A percentile compares a stretch with the other conserved stretches of the same genome.
phyloP scores from a whole-genome alignment of 148 eudicot species.

The Persicaria tinctoria region DNA sequence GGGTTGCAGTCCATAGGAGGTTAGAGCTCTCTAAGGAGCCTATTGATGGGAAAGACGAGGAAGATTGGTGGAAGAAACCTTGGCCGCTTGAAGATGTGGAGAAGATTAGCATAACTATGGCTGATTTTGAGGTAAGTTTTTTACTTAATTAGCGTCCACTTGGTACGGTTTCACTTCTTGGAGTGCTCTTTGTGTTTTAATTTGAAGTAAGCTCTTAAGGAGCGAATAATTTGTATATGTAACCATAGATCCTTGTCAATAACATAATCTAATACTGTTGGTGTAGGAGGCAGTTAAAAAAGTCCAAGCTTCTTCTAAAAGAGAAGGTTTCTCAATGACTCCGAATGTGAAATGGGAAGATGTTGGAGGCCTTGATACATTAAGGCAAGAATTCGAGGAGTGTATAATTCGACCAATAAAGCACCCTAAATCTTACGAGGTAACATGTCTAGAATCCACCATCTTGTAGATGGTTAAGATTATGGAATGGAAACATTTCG shows the following conservation, averaged over 20 bases:
- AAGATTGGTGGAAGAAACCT: constrained; percentile 67
- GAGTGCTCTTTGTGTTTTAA: not conserved
- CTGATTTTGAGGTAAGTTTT: constrained; percentile 77
- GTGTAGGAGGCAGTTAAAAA: constrained; percentile 56
- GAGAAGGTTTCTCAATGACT: constrained; percentile 78
- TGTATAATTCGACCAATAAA: constrained; percentile 54
- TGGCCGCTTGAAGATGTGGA: constrained; percentile 61
- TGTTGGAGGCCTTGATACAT: constrained; percentile 35
- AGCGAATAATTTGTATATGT: not conserved
- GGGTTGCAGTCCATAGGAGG: constrained; percentile 53
- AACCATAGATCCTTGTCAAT: not conserved
- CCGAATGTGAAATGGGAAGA: constrained; percentile 83
- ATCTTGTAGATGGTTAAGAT: not conserved
- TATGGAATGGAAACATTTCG: not conserved
- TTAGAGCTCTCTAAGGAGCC: constrained; percentile 28
- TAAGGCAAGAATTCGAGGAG: constrained; percentile 40
- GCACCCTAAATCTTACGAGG: constrained; percentile 57
- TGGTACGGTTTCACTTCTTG: too few relatives aligned
- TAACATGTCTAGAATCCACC: constrained; percentile 10
- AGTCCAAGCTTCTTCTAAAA: constrained; percentile 80
- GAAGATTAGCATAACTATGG: constrained; percentile 52
- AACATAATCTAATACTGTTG: not conserved
- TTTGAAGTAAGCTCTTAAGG: not conserved
- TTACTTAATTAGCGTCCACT: not conserved
- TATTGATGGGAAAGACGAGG: constrained; percentile 23